A percentile compares a stretch with the other conserved stretches of the same genome.
Evolutionary conservation across 208 protist species (phyloP).

Genomic region (Blastocrithidia nonstop): DNA sequence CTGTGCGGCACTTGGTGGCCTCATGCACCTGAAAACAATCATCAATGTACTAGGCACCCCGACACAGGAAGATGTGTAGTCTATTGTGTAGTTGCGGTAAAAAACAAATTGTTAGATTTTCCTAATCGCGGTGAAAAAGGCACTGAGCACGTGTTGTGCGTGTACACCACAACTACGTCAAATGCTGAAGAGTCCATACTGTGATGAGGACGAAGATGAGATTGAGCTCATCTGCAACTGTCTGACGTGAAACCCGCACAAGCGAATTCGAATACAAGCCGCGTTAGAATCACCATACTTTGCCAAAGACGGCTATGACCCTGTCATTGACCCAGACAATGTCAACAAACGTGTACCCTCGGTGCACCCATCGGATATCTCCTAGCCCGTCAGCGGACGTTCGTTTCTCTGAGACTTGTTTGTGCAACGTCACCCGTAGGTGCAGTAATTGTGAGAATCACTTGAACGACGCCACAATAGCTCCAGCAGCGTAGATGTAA

Average conservation of each 20-base stretch:
- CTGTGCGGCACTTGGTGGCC: constrained; percentile 73
- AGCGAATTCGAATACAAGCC: constrained; percentile 42
- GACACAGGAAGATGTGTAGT: constrained; percentile 51
- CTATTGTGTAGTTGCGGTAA: constrained; percentile 42
- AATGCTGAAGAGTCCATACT: constrained; percentile 35
- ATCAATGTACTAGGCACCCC: constrained; percentile 74
- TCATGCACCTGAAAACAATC: constrained; percentile 88
- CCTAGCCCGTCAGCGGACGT: constrained; percentile 36
- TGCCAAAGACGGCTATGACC: constrained; percentile 43
- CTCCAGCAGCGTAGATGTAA: constrained; percentile 1
- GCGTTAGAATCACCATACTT: constrained; percentile 78
- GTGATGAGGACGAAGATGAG: constrained; percentile 61
- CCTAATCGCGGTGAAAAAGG: constrained; percentile 8
- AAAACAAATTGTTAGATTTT: constrained; percentile 21
- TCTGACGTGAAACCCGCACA: constrained; percentile 53
- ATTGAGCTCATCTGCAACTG: constrained; percentile 43
- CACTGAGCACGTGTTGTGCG: constrained; percentile 5
- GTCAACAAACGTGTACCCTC: constrained; percentile 28
- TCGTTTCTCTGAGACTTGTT: constrained; percentile 71
- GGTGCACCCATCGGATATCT: constrained; percentile 39
- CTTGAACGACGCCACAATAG: constrained; percentile 14
- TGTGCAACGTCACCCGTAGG: constrained; percentile 56
- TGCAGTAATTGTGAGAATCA: constrained; percentile 37
- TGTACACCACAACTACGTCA: constrained; percentile 10
- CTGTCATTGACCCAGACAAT: constrained; percentile 42